These are phyloP conservation scores for Piper longum DNA, from an alignment of 164 flowering plant genomes.

Conservation along the genomic window DNA sequence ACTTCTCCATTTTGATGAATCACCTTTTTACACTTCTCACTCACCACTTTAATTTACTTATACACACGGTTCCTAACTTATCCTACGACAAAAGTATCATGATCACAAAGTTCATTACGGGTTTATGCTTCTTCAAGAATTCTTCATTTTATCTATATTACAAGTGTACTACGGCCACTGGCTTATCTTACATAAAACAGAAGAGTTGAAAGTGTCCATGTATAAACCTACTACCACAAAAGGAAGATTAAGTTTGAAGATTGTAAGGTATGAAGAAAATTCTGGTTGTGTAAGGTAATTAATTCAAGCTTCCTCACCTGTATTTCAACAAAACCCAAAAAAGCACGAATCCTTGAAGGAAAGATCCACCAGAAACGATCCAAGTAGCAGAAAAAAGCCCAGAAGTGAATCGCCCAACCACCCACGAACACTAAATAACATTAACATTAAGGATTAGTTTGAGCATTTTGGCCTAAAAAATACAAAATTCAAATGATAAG, in stretches of 20 bases:
- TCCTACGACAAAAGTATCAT: too few relatives aligned
- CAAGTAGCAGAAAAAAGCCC: constrained; percentile 60
- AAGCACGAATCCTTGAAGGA: constrained; percentile 44
- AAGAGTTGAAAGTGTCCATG: neutral
- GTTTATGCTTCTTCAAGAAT: too few relatives aligned
- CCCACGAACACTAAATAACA: constrained; percentile 53
- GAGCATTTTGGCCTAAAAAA: neutral
- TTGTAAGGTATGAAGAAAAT: neutral
- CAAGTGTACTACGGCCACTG: too few relatives aligned
- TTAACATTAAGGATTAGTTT: neutral
- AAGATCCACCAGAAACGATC: constrained; percentile 59
- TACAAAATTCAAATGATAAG: neutral
- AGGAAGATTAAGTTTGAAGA: neutral
- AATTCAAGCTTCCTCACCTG: constrained; percentile 25
- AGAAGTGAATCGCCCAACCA: constrained; percentile 74
- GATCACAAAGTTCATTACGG: too few relatives aligned
- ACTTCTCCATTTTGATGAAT: too few relatives aligned
- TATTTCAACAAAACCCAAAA: constrained; percentile 62
- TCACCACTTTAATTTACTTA: too few relatives aligned
- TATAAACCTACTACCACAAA: neutral
- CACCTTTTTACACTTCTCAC: too few relatives aligned
- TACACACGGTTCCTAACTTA: too few relatives aligned
- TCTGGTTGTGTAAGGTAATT: neutral
- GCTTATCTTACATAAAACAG: too few relatives aligned
- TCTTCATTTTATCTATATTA: too few relatives aligned